These are phyloP conservation scores for Fraxinus platypoda DNA, from an alignment of 305 asterid genomes.

Conservation along the genomic window DNA sequence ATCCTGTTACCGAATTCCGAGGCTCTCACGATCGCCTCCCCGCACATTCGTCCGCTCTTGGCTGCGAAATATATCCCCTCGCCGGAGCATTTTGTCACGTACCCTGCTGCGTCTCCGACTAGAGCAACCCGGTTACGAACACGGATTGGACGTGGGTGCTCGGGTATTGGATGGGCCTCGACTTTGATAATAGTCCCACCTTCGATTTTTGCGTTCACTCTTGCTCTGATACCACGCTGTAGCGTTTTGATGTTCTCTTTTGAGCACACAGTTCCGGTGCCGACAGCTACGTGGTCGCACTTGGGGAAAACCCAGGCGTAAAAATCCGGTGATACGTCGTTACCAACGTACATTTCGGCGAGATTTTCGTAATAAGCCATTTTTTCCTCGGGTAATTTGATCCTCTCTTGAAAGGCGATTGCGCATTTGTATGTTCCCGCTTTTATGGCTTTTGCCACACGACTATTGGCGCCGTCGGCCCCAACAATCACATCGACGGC, in stretches of 20 bases:
- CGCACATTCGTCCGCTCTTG: conserved; percentile 75
- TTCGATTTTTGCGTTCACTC: conserved; percentile 45
- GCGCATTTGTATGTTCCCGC: conserved; percentile 74
- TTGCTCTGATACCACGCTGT: conserved; percentile 47
- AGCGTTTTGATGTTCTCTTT: conserved; percentile 52
- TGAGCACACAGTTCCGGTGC: conserved; percentile 62
- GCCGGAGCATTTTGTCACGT: conserved; percentile 80
- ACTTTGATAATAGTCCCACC: conserved; percentile 61
- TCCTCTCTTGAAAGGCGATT: conserved; percentile 74
- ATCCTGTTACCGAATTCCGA: conserved; percentile 59
- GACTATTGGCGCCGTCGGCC: conserved; percentile 81
- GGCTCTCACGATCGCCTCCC: conserved; percentile 64
- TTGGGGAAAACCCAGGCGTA: conserved; percentile 87
- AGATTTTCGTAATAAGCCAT: conserved; percentile 71
- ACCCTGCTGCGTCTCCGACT: conserved; percentile 84
- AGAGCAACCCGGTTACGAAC: conserved; percentile 68
- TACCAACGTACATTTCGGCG: conserved; percentile 76
- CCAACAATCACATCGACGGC: conserved; percentile 71
- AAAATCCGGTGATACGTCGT: conserved; percentile 83
- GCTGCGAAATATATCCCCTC: conserved; percentile 86
- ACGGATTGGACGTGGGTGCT: conserved; percentile 65
- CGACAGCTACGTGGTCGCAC: conserved; percentile 85
- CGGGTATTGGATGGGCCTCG: conserved; percentile 85
- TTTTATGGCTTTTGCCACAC: conserved; percentile 66
- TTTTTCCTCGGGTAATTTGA: conserved; percentile 58